Base-by-base conservation (phyloP, 2,329 filamentous ascomycete genomes). In the Aureobasidium vineae region DNA sequence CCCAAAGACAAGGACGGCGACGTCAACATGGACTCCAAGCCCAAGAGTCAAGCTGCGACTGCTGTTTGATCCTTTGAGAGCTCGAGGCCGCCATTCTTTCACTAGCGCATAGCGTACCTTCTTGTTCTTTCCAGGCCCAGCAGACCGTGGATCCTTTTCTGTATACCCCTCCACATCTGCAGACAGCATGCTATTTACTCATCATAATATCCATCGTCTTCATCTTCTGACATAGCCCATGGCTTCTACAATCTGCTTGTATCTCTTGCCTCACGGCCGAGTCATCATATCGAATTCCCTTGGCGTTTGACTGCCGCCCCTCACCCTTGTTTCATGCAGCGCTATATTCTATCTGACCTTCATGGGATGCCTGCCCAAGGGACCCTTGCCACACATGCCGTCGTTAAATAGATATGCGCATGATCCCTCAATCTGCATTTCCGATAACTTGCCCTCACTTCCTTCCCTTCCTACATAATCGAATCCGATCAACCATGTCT, bases 1-100 rank as follows among this genome's bases (percentile, higher is more conserved):
- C 71, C 43, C 67, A 74, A 43, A 63, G 69, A 71, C 38, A 71
- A 68, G 28, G 68, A 72, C 53, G 67, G 69, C 15, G 66, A 75
- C 63, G 72, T 74, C 15, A 71, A 75, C 53, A 75, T 76, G 67
- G 85, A 88, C 71, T 52, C 43, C 4, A 63, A 63, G 10, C 26
- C 59, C 11, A 61, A 47, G 4, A 43, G 28, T 8, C 57, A 61
- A 38, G 10, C 57, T 23, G n/a, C 57, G 13, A 61, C 43, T 21
- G 41, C 41, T 3, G 43, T 28, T 10, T 61, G 40, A 60, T 15
- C 1, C 4, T 10, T 15, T n/a, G n/a, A n/a, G n/a, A n/a, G n/a
- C n/a, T n/a, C n/a, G n/a, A n/a, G n/a, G n/a, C 23, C 2, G 16
- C 16, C 54, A 3, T 45, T 31, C 5, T 16, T 45, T 45, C 45